Evolutionary conservation across 106 monocot genomes (phyloP).

Genomic region (Dendrobium catenatum): DNA sequence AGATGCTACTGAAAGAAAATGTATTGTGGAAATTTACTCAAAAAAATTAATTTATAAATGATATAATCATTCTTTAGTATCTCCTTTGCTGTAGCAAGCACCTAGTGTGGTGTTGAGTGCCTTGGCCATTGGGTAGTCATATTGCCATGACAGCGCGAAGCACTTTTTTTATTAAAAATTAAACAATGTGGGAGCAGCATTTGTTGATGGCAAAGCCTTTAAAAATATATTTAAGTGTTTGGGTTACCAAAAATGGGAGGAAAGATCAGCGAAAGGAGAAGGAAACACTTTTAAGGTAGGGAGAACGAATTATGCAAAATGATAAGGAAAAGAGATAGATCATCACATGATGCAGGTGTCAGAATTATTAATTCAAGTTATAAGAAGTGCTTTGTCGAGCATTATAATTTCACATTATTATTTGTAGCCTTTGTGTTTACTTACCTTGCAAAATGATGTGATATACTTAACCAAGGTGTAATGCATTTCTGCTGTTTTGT

Average conservation of each 20-base stretch:
- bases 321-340: too few relatives aligned
- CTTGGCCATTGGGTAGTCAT: not conserved
- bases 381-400: not conserved
- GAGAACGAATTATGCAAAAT: too few relatives aligned
- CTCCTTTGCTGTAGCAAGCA: not conserved
- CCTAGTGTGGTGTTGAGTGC: not conserved
- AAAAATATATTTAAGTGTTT: not conserved
- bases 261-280: too few relatives aligned
- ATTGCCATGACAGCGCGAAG: not conserved
- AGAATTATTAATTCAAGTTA: not conserved
- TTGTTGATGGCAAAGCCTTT: not conserved
- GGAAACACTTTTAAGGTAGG: too few relatives aligned
- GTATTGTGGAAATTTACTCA: not conserved
- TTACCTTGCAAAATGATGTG: too few relatives aligned
- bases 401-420: not conserved
- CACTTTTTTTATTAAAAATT: too few relatives aligned
- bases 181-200: not conserved
- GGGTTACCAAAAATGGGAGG: too few relatives aligned
- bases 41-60: too few relatives aligned
- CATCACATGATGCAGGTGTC: too few relatives aligned
- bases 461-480: not conserved
- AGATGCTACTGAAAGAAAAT: not conserved
- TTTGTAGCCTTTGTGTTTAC: not conserved
- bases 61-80: not conserved
- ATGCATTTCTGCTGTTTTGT: not conserved